Conservation (phyloP, 768 basidiomycete genomes). For the Daedaleopsis sinensis region DNA sequence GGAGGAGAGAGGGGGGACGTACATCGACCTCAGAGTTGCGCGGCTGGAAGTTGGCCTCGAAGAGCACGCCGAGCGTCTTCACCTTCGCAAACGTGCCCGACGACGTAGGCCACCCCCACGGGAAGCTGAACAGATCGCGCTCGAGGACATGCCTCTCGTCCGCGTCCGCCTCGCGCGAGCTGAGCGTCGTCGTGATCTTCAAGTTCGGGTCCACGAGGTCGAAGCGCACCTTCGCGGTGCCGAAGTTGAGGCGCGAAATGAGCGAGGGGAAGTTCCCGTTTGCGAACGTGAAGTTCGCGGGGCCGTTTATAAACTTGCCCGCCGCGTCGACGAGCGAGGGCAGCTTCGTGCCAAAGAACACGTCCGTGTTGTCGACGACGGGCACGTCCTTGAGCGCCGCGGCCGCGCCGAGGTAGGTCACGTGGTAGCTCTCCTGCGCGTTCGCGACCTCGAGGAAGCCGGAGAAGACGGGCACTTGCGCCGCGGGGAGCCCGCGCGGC, state of each 20-base stretch:
- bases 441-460: constrained; percentile 52
- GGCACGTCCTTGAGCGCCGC: constrained; percentile 49
- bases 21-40: constrained; percentile 44
- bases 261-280: constrained; percentile 45
- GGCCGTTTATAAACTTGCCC: constrained; percentile 42
- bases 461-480: constrained; percentile 59
- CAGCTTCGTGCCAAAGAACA: constrained; percentile 47
- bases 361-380: constrained; percentile 53
- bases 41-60: constrained; percentile 47
- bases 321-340: constrained; percentile 46
- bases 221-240: constrained; percentile 47
- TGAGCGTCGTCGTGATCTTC: constrained; percentile 44
- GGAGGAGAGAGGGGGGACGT: not conserved
- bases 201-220: constrained; percentile 51
- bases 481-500: constrained; percentile 44
- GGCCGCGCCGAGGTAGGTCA: constrained; percentile 50
- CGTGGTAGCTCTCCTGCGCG: constrained; percentile 40
- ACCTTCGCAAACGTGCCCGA: constrained; percentile 41
- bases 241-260: constrained; percentile 47
- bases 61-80: constrained; percentile 48
- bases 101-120: constrained; percentile 30
- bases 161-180: constrained; percentile 22
- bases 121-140: constrained; percentile 41
- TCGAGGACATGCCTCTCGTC: constrained; percentile 22
- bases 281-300: constrained; percentile 51